Percentiles rank a stretch among this genome's conserved stretches.
These are phyloP conservation scores for Beta vulgaris DNA, from an alignment of 148 eudicot genomes.

Conservation along the genomic window DNA sequence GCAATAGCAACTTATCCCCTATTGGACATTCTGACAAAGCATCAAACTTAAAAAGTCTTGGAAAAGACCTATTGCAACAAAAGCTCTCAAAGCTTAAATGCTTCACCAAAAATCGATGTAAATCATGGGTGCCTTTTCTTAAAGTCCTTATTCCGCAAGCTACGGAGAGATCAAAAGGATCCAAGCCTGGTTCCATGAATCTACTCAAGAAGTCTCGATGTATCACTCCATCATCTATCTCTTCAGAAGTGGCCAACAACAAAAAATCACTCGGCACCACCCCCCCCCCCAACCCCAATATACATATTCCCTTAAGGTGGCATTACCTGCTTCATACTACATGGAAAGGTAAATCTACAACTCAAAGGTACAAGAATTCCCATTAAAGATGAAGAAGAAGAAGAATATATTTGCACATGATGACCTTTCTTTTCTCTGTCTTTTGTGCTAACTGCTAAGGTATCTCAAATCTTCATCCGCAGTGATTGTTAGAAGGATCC, in stretches of 20 bases:
- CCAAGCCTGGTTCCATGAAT: not conserved
- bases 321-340: not conserved
- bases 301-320: too few relatives aligned
- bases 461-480: too few relatives aligned
- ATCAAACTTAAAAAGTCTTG: not conserved
- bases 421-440: not conserved
- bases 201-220: not conserved
- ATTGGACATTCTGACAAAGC: not conserved
- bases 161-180: not conserved
- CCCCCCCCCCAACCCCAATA: too few relatives aligned
- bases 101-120: too few relatives aligned
- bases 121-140: not conserved
- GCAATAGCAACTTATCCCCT: not conserved
- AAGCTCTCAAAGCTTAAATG: not conserved
- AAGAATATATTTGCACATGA: too few relatives aligned
- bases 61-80: not conserved
- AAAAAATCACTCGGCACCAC: too few relatives aligned
- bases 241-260: too few relatives aligned
- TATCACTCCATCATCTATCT: not conserved
- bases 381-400: too few relatives aligned
- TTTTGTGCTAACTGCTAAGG: too few relatives aligned
- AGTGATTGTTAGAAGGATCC: too few relatives aligned
- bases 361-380: not conserved
- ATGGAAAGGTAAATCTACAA: not conserved
- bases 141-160: not conserved